Base-by-base conservation (phyloP, 208 protist genomes). In the Leishmania tropica region DNA sequence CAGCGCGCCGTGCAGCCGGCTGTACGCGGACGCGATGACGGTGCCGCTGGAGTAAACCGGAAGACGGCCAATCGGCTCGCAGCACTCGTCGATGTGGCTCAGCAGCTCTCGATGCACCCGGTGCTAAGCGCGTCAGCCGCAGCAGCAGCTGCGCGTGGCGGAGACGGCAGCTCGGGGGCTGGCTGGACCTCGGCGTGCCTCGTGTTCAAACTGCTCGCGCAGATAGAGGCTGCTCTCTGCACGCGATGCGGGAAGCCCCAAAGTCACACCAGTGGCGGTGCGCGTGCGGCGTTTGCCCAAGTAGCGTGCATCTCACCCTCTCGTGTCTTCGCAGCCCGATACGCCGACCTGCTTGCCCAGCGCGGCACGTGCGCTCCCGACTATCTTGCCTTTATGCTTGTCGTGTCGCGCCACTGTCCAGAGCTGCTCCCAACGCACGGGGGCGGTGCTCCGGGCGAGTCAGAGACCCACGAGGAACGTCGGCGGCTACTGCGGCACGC, bases 361-460 rank as follows among this genome's bases (percentile, higher is more conserved):
- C 56, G 76, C 1, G 35, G 60, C 24, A n/a, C 47, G 21, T 6
- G 24, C 6, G 31, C 67, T 42, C 15, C n/a, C 45, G 81, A 65
- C 60, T 85, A 73, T 21, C 53, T 85, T 19, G 56, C 71, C 47
- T 85, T 85, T 58, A 19, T 48, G 45, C 81, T 85, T 10, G 51
- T 85, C 10, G 81, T 78, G 6, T 67, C 81, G 15, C 56, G 48
- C 37, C 70, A 60, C 47, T 72, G 73, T 65, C n/a, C 13, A 47
- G 8, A 40, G 8, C 51, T 76, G 47, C 73, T 45, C 31, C 73
- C 51, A 3, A 13, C 35, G 73, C 51, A 62, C 15, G 73, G 58
- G 35, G 35, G 60, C n/a, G 70, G 28, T 21, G 28, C 28, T 19
- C 24, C 70, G 19, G 31, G 15, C 21, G 47, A 51, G 42, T 37